phyloP scores from a whole-genome alignment of 2,329 filamentous ascomycete genomes.

The Macrophomina tecta region DNA sequence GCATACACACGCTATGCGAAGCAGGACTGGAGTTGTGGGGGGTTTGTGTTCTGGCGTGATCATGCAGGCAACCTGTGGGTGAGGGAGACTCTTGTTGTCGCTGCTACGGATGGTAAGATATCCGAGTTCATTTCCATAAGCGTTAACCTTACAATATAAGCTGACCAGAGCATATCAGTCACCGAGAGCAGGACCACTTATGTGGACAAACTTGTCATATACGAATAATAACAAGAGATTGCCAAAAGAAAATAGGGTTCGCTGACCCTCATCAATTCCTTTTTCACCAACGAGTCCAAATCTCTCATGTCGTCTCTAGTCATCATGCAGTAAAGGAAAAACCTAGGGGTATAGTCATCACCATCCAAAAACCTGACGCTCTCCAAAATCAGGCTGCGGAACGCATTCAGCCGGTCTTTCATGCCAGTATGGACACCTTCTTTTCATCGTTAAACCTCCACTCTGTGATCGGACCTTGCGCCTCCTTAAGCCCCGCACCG shows the following conservation, averaged over 20 bases:
- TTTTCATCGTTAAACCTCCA: conserved; percentile 11
- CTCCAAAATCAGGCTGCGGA: neutral
- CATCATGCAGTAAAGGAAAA: conserved; percentile 14
- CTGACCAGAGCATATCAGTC: neutral
- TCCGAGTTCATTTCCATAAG: neutral
- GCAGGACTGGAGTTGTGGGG: conserved; percentile 6
- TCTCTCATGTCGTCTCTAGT: conserved; percentile 12
- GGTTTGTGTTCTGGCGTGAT: conserved; percentile 22
- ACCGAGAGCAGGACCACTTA: neutral
- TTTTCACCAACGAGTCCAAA: neutral
- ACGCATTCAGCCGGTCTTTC: neutral
- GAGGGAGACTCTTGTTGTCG: conserved; percentile 30
- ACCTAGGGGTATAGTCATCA: conserved; percentile 23
- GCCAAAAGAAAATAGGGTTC: neutral
- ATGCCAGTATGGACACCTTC: conserved; percentile 6
- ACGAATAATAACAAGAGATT: neutral
- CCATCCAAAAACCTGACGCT: neutral
- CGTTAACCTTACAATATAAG: neutral
- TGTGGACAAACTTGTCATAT: conserved; percentile 11
- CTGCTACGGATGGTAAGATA: conserved; percentile 1
- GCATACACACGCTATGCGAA: conserved; percentile 39
- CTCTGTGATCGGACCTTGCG: neutral
- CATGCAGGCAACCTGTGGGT: conserved; percentile 32
- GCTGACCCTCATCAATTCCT: neutral
- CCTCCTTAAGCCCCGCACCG: neutral